Conservation (phyloP, 2,329 filamentous ascomycete genomes). For the Septoria petroselini region DNA sequence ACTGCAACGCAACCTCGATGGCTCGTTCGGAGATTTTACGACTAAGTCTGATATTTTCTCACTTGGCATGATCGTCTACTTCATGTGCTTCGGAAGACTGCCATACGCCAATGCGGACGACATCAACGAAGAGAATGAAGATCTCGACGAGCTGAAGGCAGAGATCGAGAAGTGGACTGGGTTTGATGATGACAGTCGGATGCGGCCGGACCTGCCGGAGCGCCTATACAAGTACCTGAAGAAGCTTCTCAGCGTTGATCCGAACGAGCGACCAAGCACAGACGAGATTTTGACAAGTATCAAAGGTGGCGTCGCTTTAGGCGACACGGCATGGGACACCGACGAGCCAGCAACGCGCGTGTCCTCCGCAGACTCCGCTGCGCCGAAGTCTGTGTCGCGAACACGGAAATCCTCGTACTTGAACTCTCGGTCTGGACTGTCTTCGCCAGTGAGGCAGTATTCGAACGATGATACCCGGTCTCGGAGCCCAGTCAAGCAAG, state of each 20-base stretch:
- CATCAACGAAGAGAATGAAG: constrained; percentile 86
- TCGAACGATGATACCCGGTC: constrained; percentile 22
- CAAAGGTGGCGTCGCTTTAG: constrained; percentile 54
- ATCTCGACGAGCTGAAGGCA: constrained; percentile 75
- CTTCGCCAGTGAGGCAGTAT: constrained; percentile 19
- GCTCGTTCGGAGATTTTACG: constrained; percentile 85
- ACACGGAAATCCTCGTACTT: constrained; percentile 28
- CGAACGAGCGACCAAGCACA: constrained; percentile 73
- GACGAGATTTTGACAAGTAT: constrained; percentile 80
- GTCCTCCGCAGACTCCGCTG: constrained; percentile 44
- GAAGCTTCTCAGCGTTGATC: constrained; percentile 72
- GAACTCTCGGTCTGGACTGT: constrained; percentile 24
- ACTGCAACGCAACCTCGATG: constrained; percentile 60
- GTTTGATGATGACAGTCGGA: constrained; percentile 59
- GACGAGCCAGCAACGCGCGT: constrained; percentile 39
- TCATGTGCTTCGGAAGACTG: constrained; percentile 88
- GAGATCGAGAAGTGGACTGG: constrained; percentile 88
- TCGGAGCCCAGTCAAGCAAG: constrained; percentile 23
- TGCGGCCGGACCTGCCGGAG: constrained; percentile 77
- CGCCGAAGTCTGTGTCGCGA: constrained; percentile 20
- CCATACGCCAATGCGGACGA: constrained; percentile 83
- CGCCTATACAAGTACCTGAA: constrained; percentile 83
- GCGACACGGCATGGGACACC: constrained; percentile 30
- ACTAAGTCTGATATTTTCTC: constrained; percentile 99
- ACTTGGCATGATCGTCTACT: constrained; percentile 96